Evolutionary conservation across 1,284 basidiomycete species (phyloP).

Genomic region (Neolentinus lepideus): DNA sequence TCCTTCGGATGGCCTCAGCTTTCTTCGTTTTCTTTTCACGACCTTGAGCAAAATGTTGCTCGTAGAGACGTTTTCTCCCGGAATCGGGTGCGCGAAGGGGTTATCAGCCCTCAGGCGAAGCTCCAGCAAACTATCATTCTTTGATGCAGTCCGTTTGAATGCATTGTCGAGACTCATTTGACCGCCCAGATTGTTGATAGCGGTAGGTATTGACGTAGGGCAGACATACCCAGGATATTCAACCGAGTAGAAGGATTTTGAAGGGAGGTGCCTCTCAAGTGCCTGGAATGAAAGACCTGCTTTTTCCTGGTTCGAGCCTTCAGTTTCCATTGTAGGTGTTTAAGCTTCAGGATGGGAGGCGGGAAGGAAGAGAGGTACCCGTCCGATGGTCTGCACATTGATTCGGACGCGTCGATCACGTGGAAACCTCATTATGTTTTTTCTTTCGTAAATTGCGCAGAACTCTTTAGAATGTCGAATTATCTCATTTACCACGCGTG

Average conservation of each 20-base stretch:
- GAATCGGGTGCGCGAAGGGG: constrained; percentile 74
- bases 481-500: no score
- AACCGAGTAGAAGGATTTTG: constrained; percentile 66
- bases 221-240: constrained; percentile 88
- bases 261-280: constrained; percentile 44
- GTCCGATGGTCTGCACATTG: no score
- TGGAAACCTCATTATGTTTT: not conserved
- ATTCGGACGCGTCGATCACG: not conserved
- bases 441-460: not conserved
- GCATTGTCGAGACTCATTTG: constrained; percentile 63
- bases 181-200: constrained; percentile 63
- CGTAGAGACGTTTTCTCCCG: constrained; percentile 69
- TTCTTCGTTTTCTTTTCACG: constrained; percentile 58
- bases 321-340: no score
- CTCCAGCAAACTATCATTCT: constrained; percentile 61
- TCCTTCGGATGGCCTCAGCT: constrained; percentile 15
- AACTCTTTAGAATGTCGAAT: not conserved
- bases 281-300: constrained; percentile 18
- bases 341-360: no score
- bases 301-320: not conserved
- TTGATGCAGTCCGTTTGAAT: constrained; percentile 58
- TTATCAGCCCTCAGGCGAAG: constrained; percentile 67
- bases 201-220: constrained; percentile 51
- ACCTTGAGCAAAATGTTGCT: constrained; percentile 81
- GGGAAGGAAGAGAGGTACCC: no score